These are phyloP conservation scores for Aurifilum marmelostoma DNA, from an alignment of 2,329 filamentous ascomycete species.

Conservation along the genomic window DNA sequence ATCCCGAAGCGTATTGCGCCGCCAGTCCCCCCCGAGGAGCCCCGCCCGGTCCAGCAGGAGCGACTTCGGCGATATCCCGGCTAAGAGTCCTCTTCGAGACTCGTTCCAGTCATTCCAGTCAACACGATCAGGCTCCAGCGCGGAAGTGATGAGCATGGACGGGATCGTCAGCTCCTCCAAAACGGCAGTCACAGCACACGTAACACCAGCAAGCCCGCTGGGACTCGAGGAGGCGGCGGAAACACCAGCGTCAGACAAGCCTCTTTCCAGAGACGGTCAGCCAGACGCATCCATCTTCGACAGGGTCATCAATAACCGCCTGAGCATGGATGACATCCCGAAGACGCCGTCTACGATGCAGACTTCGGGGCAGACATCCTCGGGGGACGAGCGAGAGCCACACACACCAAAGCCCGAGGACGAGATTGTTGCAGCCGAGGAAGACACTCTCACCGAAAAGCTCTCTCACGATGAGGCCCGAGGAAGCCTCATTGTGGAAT, in stretches of 20 bases:
- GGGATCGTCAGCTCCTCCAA: slow-evolving; percentile 19
- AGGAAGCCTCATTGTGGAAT: slow-evolving; percentile 21
- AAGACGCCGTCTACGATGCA: slow-evolving; percentile 30
- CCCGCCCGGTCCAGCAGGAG: slow-evolving; percentile 64
- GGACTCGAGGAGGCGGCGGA: slow-evolving; percentile 15
- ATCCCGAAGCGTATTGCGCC: slow-evolving; percentile 82
- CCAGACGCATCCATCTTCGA: slow-evolving; percentile 36
- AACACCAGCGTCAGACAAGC: slow-evolving; percentile 25
- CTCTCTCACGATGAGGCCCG: slow-evolving; percentile 18
- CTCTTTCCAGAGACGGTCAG: slow-evolving; percentile 30
- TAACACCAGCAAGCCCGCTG: slow-evolving; percentile 26
- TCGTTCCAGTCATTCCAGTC: slow-evolving; percentile 45
- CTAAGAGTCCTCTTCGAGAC: slow-evolving; percentile 55
- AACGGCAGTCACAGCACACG: slow-evolving; percentile 14
- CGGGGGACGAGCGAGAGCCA: slow-evolving; percentile 35
- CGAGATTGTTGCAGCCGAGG: slow-evolving; percentile 22
- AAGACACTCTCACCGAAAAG: slow-evolving; percentile 19
- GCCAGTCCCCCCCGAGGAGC: slow-evolving; percentile 75
- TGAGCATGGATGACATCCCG: slow-evolving; percentile 30
- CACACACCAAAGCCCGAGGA: slow-evolving; percentile 34
- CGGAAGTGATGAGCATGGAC: slow-evolving; percentile 21
- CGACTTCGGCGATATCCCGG: slow-evolving; percentile 63
- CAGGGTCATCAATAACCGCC: slow-evolving; percentile 32
- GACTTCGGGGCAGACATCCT: slow-evolving; percentile 32
- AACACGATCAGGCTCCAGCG: slow-evolving; percentile 21